phyloP scores from a whole-genome alignment of 177 flowering plant species.

The Vitis hybrid region DNA sequence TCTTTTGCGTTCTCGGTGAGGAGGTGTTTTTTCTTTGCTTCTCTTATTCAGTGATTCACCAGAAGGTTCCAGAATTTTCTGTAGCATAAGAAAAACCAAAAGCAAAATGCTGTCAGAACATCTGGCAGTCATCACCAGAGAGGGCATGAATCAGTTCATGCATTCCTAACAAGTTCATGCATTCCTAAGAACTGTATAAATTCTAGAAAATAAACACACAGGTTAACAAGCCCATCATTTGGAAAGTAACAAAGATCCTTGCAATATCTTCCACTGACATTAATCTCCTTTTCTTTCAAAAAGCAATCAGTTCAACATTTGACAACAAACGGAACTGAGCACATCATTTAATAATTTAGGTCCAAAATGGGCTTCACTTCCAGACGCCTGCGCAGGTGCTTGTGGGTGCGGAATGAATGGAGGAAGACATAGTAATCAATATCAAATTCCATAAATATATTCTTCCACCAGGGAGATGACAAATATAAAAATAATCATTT shows the following conservation, averaged over 20 bases:
- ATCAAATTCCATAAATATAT: no score
- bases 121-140: not conserved
- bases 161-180: not conserved
- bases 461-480: no score
- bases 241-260: not conserved
- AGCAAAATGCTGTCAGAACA: not conserved
- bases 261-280: not conserved
- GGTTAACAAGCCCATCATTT: no score
- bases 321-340: not conserved
- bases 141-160: not conserved
- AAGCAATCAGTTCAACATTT: not conserved
- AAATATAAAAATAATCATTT: no score
- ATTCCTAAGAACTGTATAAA: not conserved
- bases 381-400: not conserved
- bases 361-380: not conserved
- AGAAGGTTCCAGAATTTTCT: slow-evolving; percentile 19
- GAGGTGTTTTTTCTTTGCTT: slow-evolving; percentile 21
- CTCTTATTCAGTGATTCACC: slow-evolving; percentile 8
- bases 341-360: not conserved
- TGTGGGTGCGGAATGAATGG: not conserved
- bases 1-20: slow-evolving; percentile 21
- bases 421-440: no score
- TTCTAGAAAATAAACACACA: not conserved
- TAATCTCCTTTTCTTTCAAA: not conserved
- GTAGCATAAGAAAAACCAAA: slow-evolving; percentile 2